Conservation (phyloP, 208 protist genomes). For the Spironucleus salmonicida region DNA sequence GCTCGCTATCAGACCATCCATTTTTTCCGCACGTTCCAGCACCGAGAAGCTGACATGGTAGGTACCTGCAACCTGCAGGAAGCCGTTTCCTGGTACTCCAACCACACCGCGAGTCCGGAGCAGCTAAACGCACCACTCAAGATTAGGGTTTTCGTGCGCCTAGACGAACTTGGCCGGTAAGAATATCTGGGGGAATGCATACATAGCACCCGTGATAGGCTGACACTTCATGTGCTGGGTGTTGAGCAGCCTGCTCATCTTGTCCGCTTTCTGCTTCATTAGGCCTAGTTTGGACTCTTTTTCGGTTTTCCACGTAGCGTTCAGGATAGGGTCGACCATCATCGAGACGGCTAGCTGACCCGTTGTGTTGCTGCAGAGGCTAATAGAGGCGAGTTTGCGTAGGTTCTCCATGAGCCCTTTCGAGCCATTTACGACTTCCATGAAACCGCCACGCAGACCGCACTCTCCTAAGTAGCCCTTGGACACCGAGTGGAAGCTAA, state of each 20-base stretch:
- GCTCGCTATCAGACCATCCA: conserved; percentile 56
- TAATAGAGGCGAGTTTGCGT: conserved; percentile 77
- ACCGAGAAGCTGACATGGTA: conserved; percentile 95
- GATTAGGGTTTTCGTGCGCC: conserved; percentile 51
- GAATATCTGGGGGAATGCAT: conserved; percentile 80
- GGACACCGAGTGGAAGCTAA: conserved; percentile 90
- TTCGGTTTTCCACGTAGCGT: conserved; percentile 55
- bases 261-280: conserved; percentile 47
- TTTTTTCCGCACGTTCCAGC: conserved; percentile 77
- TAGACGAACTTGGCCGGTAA: conserved; percentile 60
- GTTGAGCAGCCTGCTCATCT: neutral
- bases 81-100: conserved; percentile 54
- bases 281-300: neutral
- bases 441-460: conserved; percentile 86
- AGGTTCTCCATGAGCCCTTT: conserved; percentile 55
- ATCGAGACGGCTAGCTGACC: conserved; percentile 54
- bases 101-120: conserved; percentile 76
- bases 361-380: conserved; percentile 73
- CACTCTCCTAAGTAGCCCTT: conserved; percentile 81
- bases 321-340: conserved; percentile 78
- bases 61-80: conserved; percentile 64
- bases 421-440: conserved; percentile 64
- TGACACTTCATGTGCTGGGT: conserved; percentile 35
- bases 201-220: conserved; percentile 73
- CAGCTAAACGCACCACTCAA: conserved; percentile 77